Conservation (phyloP, 352 stramenopile genomes). For the Phytophthora colocasiae region DNA sequence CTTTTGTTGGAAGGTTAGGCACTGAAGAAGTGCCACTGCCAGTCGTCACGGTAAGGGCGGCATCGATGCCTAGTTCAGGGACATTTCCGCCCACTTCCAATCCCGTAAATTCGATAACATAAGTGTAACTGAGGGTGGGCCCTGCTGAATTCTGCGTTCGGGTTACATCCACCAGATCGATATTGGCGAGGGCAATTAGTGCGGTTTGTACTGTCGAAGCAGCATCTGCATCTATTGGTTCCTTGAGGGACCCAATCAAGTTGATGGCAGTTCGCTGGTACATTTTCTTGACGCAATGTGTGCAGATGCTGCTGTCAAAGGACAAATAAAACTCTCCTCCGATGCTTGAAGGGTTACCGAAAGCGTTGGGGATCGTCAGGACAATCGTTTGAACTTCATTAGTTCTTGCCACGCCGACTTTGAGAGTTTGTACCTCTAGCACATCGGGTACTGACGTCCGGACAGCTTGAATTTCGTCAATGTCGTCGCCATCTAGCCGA, state of each 20-base stretch:
- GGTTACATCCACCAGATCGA: conserved; percentile 56
- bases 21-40: conserved; percentile 15
- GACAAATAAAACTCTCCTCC: conserved; percentile 53
- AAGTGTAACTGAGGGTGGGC: conserved; percentile 75
- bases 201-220: conserved; percentile 35
- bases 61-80: conserved; percentile 65
- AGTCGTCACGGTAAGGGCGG: conserved; percentile 40
- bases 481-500: conserved; percentile 78
- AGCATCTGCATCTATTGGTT: too few relatives aligned
- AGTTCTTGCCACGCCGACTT: conserved; percentile 69
- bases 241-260: too few relatives aligned
- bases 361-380: conserved; percentile 73
- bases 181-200: conserved; percentile 60
- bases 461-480: conserved; percentile 94
- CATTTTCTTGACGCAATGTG: conserved; percentile 76
- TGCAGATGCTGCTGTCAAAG: conserved; percentile 72
- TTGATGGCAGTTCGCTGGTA: conserved; percentile 48
- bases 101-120: conserved; percentile 89
- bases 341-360: conserved; percentile 56
- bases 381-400: conserved; percentile 89
- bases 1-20: conserved; percentile 41
- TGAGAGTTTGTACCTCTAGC: conserved; percentile 93
- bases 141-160: conserved; percentile 21
- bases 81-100: conserved; percentile 88
- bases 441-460: conserved; percentile 87